Evolutionary conservation across 2,329 filamentous ascomycete species (phyloP).

Genomic region (Basipetospora chlamydospora): DNA sequence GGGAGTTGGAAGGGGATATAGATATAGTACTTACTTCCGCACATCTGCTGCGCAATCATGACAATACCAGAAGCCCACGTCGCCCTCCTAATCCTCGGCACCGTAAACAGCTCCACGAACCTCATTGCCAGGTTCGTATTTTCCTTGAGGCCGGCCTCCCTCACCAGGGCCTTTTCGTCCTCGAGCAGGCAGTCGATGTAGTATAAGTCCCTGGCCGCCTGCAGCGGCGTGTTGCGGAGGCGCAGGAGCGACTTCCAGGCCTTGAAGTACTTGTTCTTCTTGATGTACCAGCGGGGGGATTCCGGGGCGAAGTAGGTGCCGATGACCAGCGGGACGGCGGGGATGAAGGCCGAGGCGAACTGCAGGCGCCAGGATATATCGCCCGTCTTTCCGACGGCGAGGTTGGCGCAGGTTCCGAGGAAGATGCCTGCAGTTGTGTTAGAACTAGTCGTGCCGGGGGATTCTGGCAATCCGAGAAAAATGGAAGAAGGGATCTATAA

Average conservation of each 20-base stretch:
- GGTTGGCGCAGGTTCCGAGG: conserved; percentile 49
- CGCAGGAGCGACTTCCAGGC: conserved; percentile 41
- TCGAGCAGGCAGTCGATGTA: conserved; percentile 31
- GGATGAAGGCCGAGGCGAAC: conserved; percentile 46
- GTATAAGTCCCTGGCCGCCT: conserved; percentile 48
- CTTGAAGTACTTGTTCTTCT: conserved; percentile 38
- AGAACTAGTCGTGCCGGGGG: background rate
- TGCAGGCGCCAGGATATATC: conserved; percentile 41
- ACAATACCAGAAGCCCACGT: conserved; percentile 53
- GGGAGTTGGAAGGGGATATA: too few relatives aligned
- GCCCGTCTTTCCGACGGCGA: conserved; percentile 46
- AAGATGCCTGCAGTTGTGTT: conserved; percentile 35
- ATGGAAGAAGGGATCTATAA: too few relatives aligned
- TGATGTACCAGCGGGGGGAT: conserved; percentile 52
- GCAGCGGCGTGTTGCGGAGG: conserved; percentile 42
- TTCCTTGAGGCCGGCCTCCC: conserved; percentile 15
- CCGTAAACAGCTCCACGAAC: conserved; percentile 40
- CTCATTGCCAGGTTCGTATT: conserved; percentile 33
- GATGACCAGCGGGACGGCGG: conserved; percentile 44
- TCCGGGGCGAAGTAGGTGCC: conserved; percentile 48
- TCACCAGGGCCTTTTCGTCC: conserved; percentile 15
- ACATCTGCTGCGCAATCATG: conserved; percentile 53
- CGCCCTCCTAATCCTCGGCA: conserved; percentile 43
- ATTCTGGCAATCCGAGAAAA: too few relatives aligned
- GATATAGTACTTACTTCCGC: conserved; percentile 28